These are phyloP conservation scores for Closterium sp. DNA, from an alignment of 139 green algal species.

Conservation along the genomic window DNA sequence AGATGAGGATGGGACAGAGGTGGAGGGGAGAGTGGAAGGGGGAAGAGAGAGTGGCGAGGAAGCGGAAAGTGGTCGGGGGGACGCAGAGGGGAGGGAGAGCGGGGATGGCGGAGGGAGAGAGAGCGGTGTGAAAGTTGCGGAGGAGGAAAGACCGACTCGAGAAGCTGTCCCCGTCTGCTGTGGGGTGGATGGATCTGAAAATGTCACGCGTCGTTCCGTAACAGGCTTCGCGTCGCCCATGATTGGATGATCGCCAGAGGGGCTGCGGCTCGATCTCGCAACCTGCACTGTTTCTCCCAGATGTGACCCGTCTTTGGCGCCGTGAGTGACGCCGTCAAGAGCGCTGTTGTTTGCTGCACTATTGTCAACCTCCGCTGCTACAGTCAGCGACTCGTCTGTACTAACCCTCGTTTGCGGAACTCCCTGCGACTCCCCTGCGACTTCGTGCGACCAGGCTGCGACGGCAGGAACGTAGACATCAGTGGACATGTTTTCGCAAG, in stretches of 20 bases:
- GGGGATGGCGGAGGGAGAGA: neutral
- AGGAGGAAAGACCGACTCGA: neutral
- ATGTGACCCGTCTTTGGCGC: neutral
- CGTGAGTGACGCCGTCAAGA: neutral
- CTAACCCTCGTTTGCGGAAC: neutral
- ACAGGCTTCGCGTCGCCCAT: neutral
- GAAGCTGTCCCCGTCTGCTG: neutral
- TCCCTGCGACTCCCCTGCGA: neutral
- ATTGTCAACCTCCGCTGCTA: neutral
- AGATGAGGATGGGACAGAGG: neutral
- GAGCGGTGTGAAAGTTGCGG: neutral
- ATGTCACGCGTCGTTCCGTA: neutral
- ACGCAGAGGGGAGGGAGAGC: neutral
- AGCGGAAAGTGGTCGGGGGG: neutral
- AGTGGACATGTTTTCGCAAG: neutral
- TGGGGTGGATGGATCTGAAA: neutral
- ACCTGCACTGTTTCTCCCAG: neutral
- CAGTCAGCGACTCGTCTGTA: neutral
- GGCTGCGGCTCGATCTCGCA: neutral
- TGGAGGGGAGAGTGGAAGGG: neutral
- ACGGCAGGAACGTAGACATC: neutral
- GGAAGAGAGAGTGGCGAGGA: neutral
- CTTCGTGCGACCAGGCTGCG: neutral
- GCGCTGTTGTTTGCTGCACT: neutral
- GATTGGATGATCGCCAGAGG: neutral